Evolutionary conservation across 2,329 filamentous ascomycete genomes (phyloP).

Genomic region (Hypoxylon sp.): DNA sequence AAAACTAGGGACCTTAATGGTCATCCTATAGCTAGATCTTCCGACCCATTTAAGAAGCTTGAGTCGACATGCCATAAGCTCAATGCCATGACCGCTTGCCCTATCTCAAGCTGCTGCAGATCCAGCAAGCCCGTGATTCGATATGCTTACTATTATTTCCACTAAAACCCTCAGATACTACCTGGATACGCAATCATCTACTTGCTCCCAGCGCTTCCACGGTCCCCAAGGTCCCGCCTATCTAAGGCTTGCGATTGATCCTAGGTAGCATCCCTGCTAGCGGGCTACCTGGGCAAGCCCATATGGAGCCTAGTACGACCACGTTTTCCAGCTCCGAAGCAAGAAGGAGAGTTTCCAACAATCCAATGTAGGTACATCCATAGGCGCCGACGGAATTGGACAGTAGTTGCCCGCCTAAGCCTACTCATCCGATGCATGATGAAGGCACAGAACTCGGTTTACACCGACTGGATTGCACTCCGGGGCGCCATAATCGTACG

Average conservation of each 20-base stretch:
- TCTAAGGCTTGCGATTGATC: conserved; percentile 7
- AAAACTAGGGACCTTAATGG: conserved; percentile 25
- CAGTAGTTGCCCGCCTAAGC: conserved; percentile 19
- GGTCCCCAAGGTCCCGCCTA: conserved; percentile 16
- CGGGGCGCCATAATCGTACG: conserved; percentile 3
- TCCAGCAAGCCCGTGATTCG: conserved; percentile 16
- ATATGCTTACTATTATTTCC: conserved; percentile 31
- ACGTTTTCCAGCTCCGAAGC: conserved; percentile 18
- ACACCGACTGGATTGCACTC: conserved; percentile 13
- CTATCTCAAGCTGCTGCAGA: conserved; percentile 16
- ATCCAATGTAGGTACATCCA: conserved; percentile 2
- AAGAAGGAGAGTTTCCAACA: conserved; percentile 9
- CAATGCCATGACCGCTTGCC: conserved; percentile 15
- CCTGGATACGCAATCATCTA: conserved; percentile 8
- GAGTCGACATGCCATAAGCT: conserved; percentile 19
- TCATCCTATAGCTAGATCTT: conserved; percentile 26
- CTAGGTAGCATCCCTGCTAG: conserved; percentile 27
- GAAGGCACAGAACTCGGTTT: conserved; percentile 16
- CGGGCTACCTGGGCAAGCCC: conserved; percentile 9
- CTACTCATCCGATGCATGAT: conserved; percentile 26
- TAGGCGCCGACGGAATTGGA: conserved; percentile 1
- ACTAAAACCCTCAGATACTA: conserved; percentile 32
- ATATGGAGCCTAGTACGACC: conserved; percentile 14
- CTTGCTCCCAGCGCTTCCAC: conserved; percentile 14
- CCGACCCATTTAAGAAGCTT: conserved; percentile 26